Percentiles rank a stretch among this genome's conserved stretches.
Evolutionary conservation across 257 asterid species (phyloP).

Genomic region (Haberlea rhodopensis): DNA sequence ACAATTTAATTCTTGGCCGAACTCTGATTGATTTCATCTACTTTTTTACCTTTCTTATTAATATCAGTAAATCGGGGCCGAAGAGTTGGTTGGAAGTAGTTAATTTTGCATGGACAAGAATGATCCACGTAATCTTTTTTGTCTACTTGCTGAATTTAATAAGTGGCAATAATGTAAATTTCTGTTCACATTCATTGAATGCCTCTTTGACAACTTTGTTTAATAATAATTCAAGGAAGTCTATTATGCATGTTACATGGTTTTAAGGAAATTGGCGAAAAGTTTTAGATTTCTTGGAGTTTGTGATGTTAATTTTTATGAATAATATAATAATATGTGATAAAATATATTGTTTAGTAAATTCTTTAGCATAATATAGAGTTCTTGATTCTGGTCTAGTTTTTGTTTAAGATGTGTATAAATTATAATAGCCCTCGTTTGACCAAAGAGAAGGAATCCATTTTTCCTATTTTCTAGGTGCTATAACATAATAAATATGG

Average conservation of each 20-base stretch:
- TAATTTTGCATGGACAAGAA: slow-evolving; percentile 42
- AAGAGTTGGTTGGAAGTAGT: slow-evolving; percentile 20
- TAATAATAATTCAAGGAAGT: neutral
- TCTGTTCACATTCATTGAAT: neutral
- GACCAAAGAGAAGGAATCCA: neutral
- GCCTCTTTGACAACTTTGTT: neutral
- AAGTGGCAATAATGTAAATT: neutral
- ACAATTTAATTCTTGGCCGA: too few species aligned
- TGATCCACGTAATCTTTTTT: slow-evolving; percentile 51
- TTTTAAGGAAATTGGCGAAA: too few species aligned
- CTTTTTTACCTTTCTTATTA: neutral
- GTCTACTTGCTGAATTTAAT: slow-evolving; percentile 1
- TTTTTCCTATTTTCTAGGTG: neutral
- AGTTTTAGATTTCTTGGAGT: too few species aligned
- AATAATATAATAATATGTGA: too few species aligned
- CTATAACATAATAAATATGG: neutral
- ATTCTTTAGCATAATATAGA: neutral
- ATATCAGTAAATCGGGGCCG: slow-evolving; percentile 8
- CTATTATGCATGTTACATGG: neutral
- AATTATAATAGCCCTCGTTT: neutral
- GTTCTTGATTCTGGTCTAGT: neutral
- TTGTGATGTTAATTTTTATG: too few species aligned
- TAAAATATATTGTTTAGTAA: too few species aligned
- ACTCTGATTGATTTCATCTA: neutral
- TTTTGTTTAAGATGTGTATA: too few species aligned